phyloP scores from a whole-genome alignment of 306 rosid species.

The Cucurbita pepo region DNA sequence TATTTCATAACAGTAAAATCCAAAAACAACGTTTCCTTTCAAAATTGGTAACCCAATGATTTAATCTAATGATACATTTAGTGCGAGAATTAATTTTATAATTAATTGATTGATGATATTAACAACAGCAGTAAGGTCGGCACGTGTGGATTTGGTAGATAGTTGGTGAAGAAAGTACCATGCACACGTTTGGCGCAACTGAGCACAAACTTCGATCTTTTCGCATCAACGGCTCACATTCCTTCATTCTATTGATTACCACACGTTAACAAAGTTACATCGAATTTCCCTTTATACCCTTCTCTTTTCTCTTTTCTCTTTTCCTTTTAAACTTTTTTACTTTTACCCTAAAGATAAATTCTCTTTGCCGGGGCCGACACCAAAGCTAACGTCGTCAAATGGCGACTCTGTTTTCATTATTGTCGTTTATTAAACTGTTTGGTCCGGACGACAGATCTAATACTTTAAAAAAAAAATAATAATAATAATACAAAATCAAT shows the following conservation, averaged over 20 bases:
- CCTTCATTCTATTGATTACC: not conserved
- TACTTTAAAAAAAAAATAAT: not conserved
- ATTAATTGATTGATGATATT: not conserved
- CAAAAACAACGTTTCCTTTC: too few relatives aligned
- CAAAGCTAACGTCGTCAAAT: not conserved
- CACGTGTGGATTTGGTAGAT: not conserved
- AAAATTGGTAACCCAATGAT: not conserved
- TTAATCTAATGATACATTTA: not conserved
- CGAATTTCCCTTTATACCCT: not conserved
- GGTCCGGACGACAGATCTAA: not conserved
- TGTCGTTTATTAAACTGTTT: conserved; percentile 6
- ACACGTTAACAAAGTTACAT: not conserved
- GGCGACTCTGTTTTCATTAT: conserved; percentile 1
- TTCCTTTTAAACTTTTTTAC: too few relatives aligned
- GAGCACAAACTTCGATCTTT: not conserved
- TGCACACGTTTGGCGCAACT: not conserved
- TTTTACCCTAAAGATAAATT: not conserved
- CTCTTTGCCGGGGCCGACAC: not conserved
- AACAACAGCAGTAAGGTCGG: not conserved
- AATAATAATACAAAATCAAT: not conserved
- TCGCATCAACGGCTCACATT: not conserved
- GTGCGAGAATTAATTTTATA: not conserved
- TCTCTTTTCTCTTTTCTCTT: not conserved
- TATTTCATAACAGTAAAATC: too few relatives aligned
- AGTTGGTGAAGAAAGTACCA: not conserved